phyloP scores from a whole-genome alignment of 768 basidiomycete genomes.

The Boletus huronensis region DNA sequence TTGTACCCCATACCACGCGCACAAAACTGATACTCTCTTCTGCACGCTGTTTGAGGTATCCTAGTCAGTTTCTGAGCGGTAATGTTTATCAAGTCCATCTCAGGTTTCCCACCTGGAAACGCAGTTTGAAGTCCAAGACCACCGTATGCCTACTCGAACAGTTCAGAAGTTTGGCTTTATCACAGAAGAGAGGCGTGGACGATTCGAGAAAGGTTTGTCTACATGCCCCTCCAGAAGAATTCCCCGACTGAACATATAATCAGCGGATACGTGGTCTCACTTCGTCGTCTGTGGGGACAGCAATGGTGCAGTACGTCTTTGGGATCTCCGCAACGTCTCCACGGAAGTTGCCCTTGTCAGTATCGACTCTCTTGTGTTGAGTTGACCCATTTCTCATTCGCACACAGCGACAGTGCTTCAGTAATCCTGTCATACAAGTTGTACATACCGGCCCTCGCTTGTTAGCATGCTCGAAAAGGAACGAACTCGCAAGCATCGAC shows the following conservation, averaged over 20 bases:
- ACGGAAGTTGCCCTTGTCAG: constrained; percentile 23
- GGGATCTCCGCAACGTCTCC: constrained; percentile 45
- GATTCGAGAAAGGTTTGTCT: constrained; percentile 43
- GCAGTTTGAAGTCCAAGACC: constrained; percentile 52
- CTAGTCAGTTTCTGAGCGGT: neutral
- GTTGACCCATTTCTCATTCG: neutral
- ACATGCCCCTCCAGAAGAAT: constrained; percentile 3
- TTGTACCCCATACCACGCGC: constrained; percentile 43
- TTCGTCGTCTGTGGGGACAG: constrained; percentile 44
- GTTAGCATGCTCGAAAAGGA: constrained; percentile 39
- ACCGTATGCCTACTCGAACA: constrained; percentile 34
- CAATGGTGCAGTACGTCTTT: constrained; percentile 41
- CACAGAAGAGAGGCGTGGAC: constrained; percentile 36
- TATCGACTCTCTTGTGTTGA: neutral
- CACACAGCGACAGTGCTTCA: constrained; percentile 35
- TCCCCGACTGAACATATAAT: constrained; percentile 12
- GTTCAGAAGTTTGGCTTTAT: constrained; percentile 46
- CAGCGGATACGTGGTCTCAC: constrained; percentile 31
- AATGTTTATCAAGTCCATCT: neutral
- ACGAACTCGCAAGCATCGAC: constrained; percentile 32
- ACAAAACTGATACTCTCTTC: constrained; percentile 35
- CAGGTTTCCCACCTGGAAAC: constrained; percentile 49
- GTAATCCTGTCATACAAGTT: constrained; percentile 38
- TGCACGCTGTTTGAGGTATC: constrained; percentile 46
- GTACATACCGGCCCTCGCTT: constrained; percentile 32